Base-by-base conservation (phyloP, 2,329 filamentous ascomycete species). In the Cercospora janseana region DNA sequence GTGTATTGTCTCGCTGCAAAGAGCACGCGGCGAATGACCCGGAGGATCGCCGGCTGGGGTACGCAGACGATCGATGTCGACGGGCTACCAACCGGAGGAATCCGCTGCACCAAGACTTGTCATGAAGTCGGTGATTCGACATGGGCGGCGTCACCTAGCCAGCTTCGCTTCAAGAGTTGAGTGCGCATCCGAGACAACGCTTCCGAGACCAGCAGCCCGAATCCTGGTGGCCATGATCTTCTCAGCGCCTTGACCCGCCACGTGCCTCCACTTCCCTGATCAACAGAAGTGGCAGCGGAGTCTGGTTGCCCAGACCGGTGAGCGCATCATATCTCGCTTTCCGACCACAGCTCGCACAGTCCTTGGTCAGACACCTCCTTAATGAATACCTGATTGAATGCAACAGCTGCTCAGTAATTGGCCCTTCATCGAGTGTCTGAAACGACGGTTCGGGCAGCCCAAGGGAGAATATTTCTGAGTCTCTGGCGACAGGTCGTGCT, bases 1-100 rank as follows among this genome's bases (percentile, higher is more conserved):
- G 42, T 46, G 27, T 45, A 34, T 12, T 37, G 32, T 35, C 41
- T 45, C 45, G 31, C 27, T 45, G 44, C 20, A 24, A 27, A 15
- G 24, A 35, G 50, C 31, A 27, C 29, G 45, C 40, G 42, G n/a
- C 8, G 15, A 35, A 20, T 29, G 38, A 21, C 37, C 15, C 24
- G 26, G 37, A 24, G 40, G 50, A 52, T 52, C 44, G 15, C 23
- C 38, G 45, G 50, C 45, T 44, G 45, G 50, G 50, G 20, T 40
- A 7, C 12, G 28, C 12, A 34, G 27, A 26, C 12, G 24, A 16
- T 12, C 15, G 27, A 13, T 15, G 16, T 27, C 20, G 38, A 21
- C 37, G 37, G 31, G 38, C 31, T 46, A 26, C 28, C 46, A 42
- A 24, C 46, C 46, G 37, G 46, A 31, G 21, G 21, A 42, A 16